Percentiles rank a stretch among this genome's conserved stretches.
These are phyloP conservation scores for Acer yangbiense DNA, from an alignment of 345 rosid genomes.

Conservation along the genomic window DNA sequence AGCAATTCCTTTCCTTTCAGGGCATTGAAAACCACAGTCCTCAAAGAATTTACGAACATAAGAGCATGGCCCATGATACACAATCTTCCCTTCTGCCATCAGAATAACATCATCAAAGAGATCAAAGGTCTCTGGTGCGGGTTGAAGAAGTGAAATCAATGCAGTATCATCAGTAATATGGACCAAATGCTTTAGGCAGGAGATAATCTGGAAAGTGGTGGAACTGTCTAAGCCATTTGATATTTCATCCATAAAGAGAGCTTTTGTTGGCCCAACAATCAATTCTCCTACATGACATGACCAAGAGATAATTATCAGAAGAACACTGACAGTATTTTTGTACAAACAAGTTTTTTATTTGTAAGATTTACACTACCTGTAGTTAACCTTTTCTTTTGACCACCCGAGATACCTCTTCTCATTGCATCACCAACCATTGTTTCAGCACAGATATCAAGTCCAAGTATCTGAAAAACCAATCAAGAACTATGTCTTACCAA, in stretches of 20 bases:
- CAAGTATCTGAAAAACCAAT: slow-evolving; percentile 33
- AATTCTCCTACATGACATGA: slow-evolving; percentile 35
- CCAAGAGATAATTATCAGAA: not conserved
- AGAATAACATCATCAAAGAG: slow-evolving; percentile 53
- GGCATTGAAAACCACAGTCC: slow-evolving; percentile 48
- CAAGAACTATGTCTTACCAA: not conserved
- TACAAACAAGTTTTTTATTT: not conserved
- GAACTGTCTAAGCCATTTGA: slow-evolving; percentile 59
- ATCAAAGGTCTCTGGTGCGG: slow-evolving; percentile 50
- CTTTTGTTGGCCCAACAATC: slow-evolving; percentile 46
- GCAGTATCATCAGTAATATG: slow-evolving; percentile 48
- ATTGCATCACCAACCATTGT: slow-evolving; percentile 39
- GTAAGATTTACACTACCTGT: slow-evolving; percentile 21
- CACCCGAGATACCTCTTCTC: slow-evolving; percentile 42
- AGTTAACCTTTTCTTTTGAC: slow-evolving; percentile 38
- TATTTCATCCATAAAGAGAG: slow-evolving; percentile 58
- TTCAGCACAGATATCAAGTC: slow-evolving; percentile 39
- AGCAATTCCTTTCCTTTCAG: slow-evolving; percentile 49
- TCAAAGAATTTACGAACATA: slow-evolving; percentile 41
- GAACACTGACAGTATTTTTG: no score
- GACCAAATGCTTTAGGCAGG: slow-evolving; percentile 49
- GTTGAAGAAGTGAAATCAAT: slow-evolving; percentile 53
- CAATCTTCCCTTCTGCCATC: slow-evolving; percentile 45
- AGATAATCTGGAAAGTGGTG: slow-evolving; percentile 47
- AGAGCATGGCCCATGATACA: slow-evolving; percentile 53